Percentiles rank a stretch among this genome's conserved stretches.
These are phyloP conservation scores for Aspergillus taichungensis DNA, from an alignment of 495 filamentous ascomycete species.

Conservation along the genomic window DNA sequence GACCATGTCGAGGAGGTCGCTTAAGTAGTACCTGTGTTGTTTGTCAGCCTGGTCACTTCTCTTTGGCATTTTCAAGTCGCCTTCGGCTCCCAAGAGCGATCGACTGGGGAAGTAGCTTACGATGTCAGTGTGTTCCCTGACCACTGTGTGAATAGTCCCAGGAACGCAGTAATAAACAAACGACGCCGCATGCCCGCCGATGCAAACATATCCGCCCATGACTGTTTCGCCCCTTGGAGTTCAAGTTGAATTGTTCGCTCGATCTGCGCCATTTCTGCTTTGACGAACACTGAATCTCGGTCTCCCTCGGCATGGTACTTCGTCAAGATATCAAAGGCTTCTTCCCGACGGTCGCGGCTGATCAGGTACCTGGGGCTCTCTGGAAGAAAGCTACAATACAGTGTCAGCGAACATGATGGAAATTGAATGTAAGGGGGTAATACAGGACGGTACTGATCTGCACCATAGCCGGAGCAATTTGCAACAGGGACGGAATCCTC, in stretches of 20 bases:
- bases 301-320: slow-evolving; percentile 57
- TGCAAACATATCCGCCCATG: slow-evolving; percentile 47
- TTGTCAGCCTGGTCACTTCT: not conserved
- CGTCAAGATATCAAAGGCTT: slow-evolving; percentile 46
- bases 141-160: slow-evolving; percentile 57
- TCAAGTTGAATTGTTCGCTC: slow-evolving; percentile 49
- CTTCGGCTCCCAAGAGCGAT: not conserved
- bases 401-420: too few species aligned
- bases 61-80: too few species aligned
- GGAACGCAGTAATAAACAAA: slow-evolving; percentile 45
- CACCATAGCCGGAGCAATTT: slow-evolving; percentile 33
- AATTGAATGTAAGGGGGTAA: not conserved
- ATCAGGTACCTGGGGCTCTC: slow-evolving; percentile 55
- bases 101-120: slow-evolving; percentile 12
- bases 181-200: slow-evolving; percentile 48
- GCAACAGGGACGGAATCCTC: slow-evolving; percentile 54
- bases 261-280: slow-evolving; percentile 54
- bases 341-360: slow-evolving; percentile 48
- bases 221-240: slow-evolving; percentile 41
- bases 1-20: slow-evolving; percentile 40
- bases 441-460: slow-evolving; percentile 36
- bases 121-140: slow-evolving; percentile 57
- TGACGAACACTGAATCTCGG: slow-evolving; percentile 43
- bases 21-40: slow-evolving; percentile 40
- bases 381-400: slow-evolving; percentile 38